phyloP scores from a whole-genome alignment of 768 basidiomycete species.

The Suillus variegatus region DNA sequence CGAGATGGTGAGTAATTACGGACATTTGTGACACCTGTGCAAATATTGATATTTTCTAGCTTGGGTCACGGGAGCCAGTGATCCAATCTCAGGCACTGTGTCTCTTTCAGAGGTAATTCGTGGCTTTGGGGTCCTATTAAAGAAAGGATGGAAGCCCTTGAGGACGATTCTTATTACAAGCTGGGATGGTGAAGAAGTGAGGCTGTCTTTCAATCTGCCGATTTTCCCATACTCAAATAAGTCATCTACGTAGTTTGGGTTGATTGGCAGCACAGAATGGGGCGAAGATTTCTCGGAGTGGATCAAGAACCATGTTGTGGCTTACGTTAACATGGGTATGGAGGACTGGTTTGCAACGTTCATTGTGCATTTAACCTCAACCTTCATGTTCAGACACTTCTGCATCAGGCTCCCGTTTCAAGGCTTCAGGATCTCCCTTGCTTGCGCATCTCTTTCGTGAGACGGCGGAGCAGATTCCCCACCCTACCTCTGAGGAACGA shows the following conservation, averaged over 20 bases:
- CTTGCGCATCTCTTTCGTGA: constrained; percentile 73
- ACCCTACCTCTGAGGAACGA: constrained; percentile 63
- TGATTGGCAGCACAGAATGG: constrained; percentile 67
- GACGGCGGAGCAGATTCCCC: constrained; percentile 70
- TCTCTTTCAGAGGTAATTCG: constrained; percentile 76
- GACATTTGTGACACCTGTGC: not conserved
- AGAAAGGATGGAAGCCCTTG: constrained; percentile 82
- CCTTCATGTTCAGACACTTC: constrained; percentile 39
- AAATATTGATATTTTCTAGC: constrained; percentile 11
- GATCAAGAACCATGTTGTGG: constrained; percentile 56
- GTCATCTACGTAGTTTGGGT: constrained; percentile 39
- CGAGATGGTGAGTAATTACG: constrained; percentile 53
- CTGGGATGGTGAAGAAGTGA: constrained; percentile 75
- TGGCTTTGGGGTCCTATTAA: constrained; percentile 67
- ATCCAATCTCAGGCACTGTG: constrained; percentile 81
- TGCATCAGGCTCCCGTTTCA: constrained; percentile 52
- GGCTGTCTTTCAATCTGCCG: not conserved
- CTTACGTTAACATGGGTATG: constrained; percentile 64
- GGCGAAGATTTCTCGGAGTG: constrained; percentile 65
- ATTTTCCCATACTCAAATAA: not conserved
- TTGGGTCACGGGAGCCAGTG: constrained; percentile 63
- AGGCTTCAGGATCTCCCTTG: constrained; percentile 71
- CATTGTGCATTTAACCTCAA: not conserved
- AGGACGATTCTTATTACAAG: constrained; percentile 71
- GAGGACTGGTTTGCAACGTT: not conserved